Conservation (phyloP, 257 asterid species). For the Cruciata laevipes region DNA sequence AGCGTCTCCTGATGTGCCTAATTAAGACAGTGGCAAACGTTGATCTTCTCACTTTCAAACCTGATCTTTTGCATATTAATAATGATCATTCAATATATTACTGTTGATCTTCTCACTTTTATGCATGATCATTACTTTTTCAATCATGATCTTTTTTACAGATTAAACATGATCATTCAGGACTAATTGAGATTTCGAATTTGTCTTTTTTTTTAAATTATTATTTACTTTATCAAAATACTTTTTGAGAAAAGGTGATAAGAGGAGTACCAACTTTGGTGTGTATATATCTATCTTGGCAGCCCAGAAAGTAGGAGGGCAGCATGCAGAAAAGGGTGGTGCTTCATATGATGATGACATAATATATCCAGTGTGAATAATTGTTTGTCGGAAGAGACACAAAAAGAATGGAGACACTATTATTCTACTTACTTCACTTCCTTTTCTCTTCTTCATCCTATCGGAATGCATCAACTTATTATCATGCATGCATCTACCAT, state of each 20-base stretch:
- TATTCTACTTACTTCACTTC: not conserved
- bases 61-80: no score
- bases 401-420: slow-evolving; percentile 1
- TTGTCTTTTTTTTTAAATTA: no score
- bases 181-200: no score
- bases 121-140: no score
- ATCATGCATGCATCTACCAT: not conserved
- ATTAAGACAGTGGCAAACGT: no score
- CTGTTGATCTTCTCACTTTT: no score
- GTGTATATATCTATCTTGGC: not conserved
- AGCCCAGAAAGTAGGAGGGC: not conserved
- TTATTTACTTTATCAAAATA: no score
- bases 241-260: not conserved
- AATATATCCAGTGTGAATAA: slow-evolving; percentile 16
- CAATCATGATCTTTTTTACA: no score
- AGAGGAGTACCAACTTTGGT: not conserved
- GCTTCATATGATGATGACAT: slow-evolving; percentile 18
- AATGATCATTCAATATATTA: no score
- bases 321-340: slow-evolving; percentile 17
- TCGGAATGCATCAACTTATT: not conserved
- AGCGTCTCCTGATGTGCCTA: no score
- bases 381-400: slow-evolving; percentile 22
- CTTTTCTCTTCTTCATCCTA: not conserved
- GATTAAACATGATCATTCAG: no score
- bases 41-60: no score